Evolutionary conservation across 1,284 basidiomycete genomes (phyloP).

Genomic region (Trichosporon coremiiforme): DNA sequence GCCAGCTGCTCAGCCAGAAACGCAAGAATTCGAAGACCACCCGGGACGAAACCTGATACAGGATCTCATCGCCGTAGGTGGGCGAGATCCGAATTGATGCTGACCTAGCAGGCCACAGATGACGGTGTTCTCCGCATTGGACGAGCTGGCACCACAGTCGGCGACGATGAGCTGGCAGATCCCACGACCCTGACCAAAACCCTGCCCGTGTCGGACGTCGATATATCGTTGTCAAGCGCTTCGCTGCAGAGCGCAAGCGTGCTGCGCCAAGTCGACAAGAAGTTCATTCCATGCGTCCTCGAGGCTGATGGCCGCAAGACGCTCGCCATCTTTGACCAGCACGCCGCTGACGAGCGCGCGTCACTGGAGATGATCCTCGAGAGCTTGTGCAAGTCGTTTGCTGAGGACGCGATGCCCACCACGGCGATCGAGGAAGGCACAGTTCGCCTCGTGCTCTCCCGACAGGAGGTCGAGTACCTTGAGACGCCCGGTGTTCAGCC

Average conservation of each 20-base stretch:
- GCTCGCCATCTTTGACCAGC: slow-evolving; percentile 85
- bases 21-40: not conserved
- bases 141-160: not conserved
- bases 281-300: slow-evolving; percentile 76
- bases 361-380: slow-evolving; percentile 81
- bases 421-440: slow-evolving; percentile 48
- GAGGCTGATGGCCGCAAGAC: not conserved
- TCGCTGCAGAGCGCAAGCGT: slow-evolving; percentile 64
- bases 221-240: slow-evolving; percentile 46
- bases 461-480: slow-evolving; percentile 64
- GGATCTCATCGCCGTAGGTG: slow-evolving; percentile 19
- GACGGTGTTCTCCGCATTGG: slow-evolving; percentile 27
- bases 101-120: slow-evolving; percentile 11
- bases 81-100: not conserved
- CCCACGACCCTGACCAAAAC: slow-evolving; percentile 10
- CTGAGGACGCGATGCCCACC: slow-evolving; percentile 56
- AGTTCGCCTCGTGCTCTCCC: slow-evolving; percentile 65
- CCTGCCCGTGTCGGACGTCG: not conserved
- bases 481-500: slow-evolving; percentile 34
- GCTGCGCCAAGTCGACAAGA: slow-evolving; percentile 81
- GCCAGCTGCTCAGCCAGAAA: not conserved
- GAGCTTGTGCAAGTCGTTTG: slow-evolving; percentile 66
- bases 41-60: not conserved
- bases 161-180: not conserved
- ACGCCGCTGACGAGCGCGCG: slow-evolving; percentile 90